A percentile compares a stretch with the other conserved stretches of the same genome.
Evolutionary conservation across 176 grass and related monocot species (phyloP).

Genomic region (Aegilops speltoides): DNA sequence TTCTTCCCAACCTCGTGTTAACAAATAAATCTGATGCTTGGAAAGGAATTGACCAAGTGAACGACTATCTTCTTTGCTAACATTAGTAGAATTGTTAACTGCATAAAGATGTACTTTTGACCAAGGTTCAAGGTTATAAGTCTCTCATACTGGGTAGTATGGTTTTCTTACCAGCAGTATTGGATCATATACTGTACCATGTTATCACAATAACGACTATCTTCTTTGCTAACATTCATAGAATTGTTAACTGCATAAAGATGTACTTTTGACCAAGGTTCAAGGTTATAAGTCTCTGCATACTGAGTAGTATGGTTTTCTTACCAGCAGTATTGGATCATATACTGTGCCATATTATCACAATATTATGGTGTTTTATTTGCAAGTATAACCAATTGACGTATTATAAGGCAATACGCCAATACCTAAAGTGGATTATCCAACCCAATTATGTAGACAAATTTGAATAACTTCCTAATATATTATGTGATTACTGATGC

Average conservation of each 20-base stretch:
- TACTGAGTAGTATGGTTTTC: neutral
- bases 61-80: neutral
- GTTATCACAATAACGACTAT: too few species aligned
- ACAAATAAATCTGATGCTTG: conserved; percentile 5
- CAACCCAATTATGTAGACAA: too few species aligned
- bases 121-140: neutral
- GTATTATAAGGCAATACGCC: too few species aligned
- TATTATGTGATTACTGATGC: neutral
- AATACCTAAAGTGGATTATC: too few species aligned
- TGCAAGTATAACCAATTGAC: too few species aligned
- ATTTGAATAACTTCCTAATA: too few species aligned
- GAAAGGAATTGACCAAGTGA: neutral
- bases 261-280: neutral
- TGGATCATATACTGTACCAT: too few species aligned
- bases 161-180: too few species aligned
- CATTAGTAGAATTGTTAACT: neutral
- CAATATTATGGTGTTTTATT: too few species aligned
- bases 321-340: neutral
- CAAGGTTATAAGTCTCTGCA: neutral
- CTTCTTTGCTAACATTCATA: too few species aligned
- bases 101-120: neutral
- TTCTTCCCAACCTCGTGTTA: neutral
- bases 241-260: neutral
- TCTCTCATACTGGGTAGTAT: too few species aligned
- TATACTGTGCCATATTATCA: too few species aligned